Conservation (phyloP, 306 rosid genomes). For the Cucumis sativus region DNA sequence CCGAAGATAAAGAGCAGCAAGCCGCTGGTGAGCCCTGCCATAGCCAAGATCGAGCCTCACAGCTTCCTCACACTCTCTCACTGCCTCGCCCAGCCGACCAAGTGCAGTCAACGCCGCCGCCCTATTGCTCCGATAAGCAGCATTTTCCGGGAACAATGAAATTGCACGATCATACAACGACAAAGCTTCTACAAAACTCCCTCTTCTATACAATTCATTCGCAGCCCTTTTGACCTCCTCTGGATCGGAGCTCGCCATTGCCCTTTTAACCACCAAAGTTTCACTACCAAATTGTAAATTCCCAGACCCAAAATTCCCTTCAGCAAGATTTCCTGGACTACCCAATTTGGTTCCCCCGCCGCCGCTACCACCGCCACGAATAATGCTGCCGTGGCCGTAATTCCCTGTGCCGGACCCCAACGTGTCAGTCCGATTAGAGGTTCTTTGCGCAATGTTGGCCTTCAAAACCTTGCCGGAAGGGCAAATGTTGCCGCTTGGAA, state of each 20-base stretch:
- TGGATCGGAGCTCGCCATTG: slow-evolving; percentile 42
- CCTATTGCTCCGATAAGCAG: slow-evolving; percentile 65
- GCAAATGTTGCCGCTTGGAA: slow-evolving; percentile 67
- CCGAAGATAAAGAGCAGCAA: slow-evolving; percentile 77
- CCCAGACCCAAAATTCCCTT: slow-evolving; percentile 12
- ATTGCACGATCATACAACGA: slow-evolving; percentile 76
- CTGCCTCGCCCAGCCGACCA: slow-evolving; percentile 72
- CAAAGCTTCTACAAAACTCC: slow-evolving; percentile 62
- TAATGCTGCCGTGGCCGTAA: slow-evolving; percentile 81
- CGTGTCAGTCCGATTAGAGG: slow-evolving; percentile 43
- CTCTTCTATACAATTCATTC: slow-evolving; percentile 50
- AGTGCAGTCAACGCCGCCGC: slow-evolving; percentile 79
- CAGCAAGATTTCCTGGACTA: slow-evolving; percentile 8
- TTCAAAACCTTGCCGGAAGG: slow-evolving; percentile 54
- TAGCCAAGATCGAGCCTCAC: slow-evolving; percentile 59
- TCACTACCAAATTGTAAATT: slow-evolving; percentile 16
- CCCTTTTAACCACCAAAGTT: slow-evolving; percentile 20
- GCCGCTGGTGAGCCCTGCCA: slow-evolving; percentile 75
- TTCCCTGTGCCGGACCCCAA: slow-evolving; percentile 62
- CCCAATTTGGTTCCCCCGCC: slow-evolving; percentile 29
- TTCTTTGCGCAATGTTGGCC: slow-evolving; percentile 30
- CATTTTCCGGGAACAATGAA: slow-evolving; percentile 47
- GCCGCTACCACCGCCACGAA: slow-evolving; percentile 44
- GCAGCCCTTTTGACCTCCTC: slow-evolving; percentile 64
- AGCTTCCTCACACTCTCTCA: slow-evolving; percentile 72